These are phyloP conservation scores for Coniochaeta sp. DNA, from an alignment of 2,329 filamentous ascomycete species.

Conservation along the genomic window DNA sequence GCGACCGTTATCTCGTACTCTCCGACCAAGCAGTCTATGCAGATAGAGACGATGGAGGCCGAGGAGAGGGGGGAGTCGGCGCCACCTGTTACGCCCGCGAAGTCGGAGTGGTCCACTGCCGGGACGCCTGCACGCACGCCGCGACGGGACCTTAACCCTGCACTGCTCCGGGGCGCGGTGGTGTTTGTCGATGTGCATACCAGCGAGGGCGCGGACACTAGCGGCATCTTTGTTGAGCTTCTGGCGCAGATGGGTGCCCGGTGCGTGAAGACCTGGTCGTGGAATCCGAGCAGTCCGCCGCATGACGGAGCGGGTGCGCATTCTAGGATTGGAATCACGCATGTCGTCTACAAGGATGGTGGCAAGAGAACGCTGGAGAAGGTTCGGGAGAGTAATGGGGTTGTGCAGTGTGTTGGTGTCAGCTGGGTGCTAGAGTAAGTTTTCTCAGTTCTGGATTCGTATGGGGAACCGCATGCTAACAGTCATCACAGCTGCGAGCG, in stretches of 20 bases:
- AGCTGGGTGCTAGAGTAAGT: slow-evolving; percentile 84
- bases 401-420: slow-evolving; percentile 80
- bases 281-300: slow-evolving; percentile 46
- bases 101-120: slow-evolving; percentile 45
- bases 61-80: slow-evolving; percentile 14
- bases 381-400: slow-evolving; percentile 61
- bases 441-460: too few species aligned
- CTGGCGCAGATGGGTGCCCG: slow-evolving; percentile 75
- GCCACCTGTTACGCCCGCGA: slow-evolving; percentile 33
- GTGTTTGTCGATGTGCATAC: slow-evolving; percentile 82
- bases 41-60: slow-evolving; percentile 7
- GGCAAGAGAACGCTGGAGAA: slow-evolving; percentile 74
- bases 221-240: slow-evolving; percentile 72
- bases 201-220: slow-evolving; percentile 72
- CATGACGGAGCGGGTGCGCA: slow-evolving; percentile 22
- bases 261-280: slow-evolving; percentile 69
- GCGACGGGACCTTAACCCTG: slow-evolving; percentile 42
- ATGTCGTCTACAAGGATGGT: slow-evolving; percentile 87
- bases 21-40: slow-evolving; percentile 29
- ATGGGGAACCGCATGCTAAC: not conserved
- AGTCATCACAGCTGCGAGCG: slow-evolving; percentile 55
- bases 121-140: slow-evolving; percentile 51
- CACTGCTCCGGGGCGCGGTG: slow-evolving; percentile 60
- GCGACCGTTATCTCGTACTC: slow-evolving; percentile 48
- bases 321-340: slow-evolving; percentile 67